Evolutionary conservation across 192 early-diverging fungal genomes (phyloP).

Genomic region (Umbelopsis isabellina): DNA sequence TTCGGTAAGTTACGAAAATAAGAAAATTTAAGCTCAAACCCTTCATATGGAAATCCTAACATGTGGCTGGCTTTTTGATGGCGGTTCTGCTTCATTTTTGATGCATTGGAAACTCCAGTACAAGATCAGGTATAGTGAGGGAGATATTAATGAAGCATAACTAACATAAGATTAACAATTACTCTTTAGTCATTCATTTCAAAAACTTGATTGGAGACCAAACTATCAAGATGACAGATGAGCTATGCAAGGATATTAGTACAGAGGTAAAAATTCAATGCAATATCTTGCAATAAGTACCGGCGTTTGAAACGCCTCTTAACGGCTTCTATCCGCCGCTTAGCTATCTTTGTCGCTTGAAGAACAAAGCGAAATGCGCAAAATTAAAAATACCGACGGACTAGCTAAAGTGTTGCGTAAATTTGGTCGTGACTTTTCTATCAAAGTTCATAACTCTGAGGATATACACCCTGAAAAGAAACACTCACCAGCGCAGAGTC

Average conservation of each 20-base stretch:
- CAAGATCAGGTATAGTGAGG: not conserved
- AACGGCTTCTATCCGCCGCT: not conserved
- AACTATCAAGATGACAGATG: slow-evolving; percentile 20
- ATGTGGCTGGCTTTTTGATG: slow-evolving; percentile 2
- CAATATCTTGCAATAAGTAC: not conserved
- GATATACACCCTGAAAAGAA: slow-evolving; percentile 23
- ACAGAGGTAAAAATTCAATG: slow-evolving; percentile 21
- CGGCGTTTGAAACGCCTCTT: not conserved
- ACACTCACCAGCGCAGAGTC: not conserved
- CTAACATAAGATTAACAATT: not conserved
- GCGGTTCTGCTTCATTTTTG: not conserved
- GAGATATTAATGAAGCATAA: not conserved
- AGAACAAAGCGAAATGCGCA: slow-evolving; percentile 13
- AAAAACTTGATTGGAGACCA: slow-evolving; percentile 36
- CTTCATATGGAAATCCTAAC: slow-evolving; percentile 5
- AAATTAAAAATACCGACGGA: slow-evolving; percentile 32
- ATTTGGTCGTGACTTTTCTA: slow-evolving; percentile 30
- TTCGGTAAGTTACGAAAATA: not conserved
- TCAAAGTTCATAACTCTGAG: slow-evolving; percentile 40
- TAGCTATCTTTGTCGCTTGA: slow-evolving; percentile 27
- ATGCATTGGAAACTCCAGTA: not conserved
- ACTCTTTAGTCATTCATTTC: slow-evolving; percentile 36
- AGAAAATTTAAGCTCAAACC: not conserved
- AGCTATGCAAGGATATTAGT: slow-evolving; percentile 5
- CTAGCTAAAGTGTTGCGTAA: slow-evolving; percentile 36